A percentile compares a stretch with the other conserved stretches of the same genome.
Evolutionary conservation across 75 land plant genomes (phyloP).

Genomic region (Sequoiadendron giganteum): DNA sequence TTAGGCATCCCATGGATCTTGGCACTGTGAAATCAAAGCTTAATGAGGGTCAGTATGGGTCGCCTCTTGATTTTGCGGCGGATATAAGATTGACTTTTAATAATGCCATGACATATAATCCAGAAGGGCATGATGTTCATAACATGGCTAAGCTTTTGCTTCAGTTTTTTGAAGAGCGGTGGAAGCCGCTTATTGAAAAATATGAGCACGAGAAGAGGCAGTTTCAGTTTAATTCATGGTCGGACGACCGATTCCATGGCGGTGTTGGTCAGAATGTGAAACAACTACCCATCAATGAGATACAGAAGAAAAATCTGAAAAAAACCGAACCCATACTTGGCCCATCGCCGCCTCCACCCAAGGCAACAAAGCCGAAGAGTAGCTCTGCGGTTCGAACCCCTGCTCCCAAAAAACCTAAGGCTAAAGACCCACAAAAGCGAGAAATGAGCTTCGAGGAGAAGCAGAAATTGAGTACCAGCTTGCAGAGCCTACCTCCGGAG

Average conservation of each 20-base stretch:
- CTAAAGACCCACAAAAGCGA: constrained; percentile 39
- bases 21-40: constrained; percentile 70
- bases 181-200: constrained; percentile 23
- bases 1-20: constrained; percentile 85
- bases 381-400: constrained; percentile 1
- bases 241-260: neutral
- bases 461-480: constrained; percentile 35
- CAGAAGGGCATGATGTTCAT: constrained; percentile 62
- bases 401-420: constrained; percentile 37
- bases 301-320: constrained; percentile 11
- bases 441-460: constrained; percentile 55
- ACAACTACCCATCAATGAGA: neutral
- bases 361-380: neutral
- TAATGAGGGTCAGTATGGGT: constrained; percentile 22
- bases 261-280: constrained; percentile 1
- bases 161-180: constrained; percentile 44
- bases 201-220: constrained; percentile 14
- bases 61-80: constrained; percentile 55
- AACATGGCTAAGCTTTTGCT: constrained; percentile 40
- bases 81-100: constrained; percentile 76
- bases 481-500: constrained; percentile 47
- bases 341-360: neutral
- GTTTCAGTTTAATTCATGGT: neutral
- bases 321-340: constrained; percentile 11
- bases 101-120: constrained; percentile 74